Evolutionary conservation across 2,329 filamentous ascomycete genomes (phyloP).

Genomic region (Apiospora kogelbergensis): DNA sequence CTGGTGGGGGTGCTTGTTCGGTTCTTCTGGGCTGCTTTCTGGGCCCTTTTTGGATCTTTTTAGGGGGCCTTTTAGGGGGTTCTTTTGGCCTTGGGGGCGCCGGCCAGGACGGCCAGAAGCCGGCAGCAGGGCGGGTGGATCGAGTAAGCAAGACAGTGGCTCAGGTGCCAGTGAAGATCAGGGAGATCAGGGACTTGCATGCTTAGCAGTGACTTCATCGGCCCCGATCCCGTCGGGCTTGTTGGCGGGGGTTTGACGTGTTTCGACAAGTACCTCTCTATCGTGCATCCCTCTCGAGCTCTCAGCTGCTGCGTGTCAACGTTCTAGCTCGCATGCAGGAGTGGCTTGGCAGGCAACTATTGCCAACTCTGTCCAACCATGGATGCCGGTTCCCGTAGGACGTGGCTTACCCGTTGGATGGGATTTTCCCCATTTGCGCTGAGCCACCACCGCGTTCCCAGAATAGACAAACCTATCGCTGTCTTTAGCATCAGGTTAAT

Average conservation of each 20-base stretch:
- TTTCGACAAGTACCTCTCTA: not conserved
- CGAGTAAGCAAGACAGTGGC: not conserved
- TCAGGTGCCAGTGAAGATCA: constrained; percentile 4
- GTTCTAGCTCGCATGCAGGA: not conserved
- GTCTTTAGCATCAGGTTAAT: not conserved
- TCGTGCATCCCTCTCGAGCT: not conserved
- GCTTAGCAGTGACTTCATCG: not conserved
- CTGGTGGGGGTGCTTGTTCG: not conserved
- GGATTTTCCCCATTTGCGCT: not conserved
- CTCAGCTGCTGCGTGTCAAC: not conserved
- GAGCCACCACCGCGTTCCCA: not conserved
- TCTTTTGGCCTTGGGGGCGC: not conserved
- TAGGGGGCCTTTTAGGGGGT: too few species aligned
- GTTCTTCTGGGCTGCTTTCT: not conserved
- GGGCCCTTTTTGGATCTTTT: not conserved
- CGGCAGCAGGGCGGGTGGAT: not conserved
- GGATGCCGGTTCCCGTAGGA: not conserved
- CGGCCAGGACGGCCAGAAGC: too few species aligned
- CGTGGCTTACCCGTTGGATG: not conserved
- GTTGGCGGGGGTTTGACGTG: not conserved
- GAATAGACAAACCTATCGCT: not conserved
- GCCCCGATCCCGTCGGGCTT: not conserved
- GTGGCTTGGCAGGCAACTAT: not conserved
- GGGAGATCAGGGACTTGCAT: not conserved
- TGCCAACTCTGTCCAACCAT: not conserved